phyloP scores from a whole-genome alignment of 768 basidiomycete species.

The Boletus bicolor region DNA sequence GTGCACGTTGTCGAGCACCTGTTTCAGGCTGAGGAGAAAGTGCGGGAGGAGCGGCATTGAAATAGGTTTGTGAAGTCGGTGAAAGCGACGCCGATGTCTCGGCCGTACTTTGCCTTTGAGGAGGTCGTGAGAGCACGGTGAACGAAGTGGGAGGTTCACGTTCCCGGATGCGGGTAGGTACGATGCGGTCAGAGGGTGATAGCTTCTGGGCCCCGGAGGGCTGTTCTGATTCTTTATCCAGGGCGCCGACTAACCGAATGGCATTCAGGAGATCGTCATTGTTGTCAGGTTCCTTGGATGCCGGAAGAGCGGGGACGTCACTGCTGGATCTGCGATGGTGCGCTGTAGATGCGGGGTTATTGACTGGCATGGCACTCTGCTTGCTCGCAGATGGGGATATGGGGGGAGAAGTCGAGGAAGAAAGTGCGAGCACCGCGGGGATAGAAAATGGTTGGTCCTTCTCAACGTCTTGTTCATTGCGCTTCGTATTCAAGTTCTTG shows the following conservation, averaged over 20 bases:
- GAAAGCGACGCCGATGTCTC: slow-evolving; percentile 17
- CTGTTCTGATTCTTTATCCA: slow-evolving; percentile 24
- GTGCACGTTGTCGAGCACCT: slow-evolving; percentile 11
- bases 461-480: slow-evolving; percentile 19
- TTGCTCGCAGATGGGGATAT: slow-evolving; percentile 14
- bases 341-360: neutral
- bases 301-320: slow-evolving; percentile 10
- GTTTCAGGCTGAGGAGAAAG: slow-evolving; percentile 14
- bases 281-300: slow-evolving; percentile 10
- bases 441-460: slow-evolving; percentile 31
- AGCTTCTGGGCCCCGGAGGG: slow-evolving; percentile 1
- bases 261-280: slow-evolving; percentile 32
- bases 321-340: slow-evolving; percentile 18
- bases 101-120: slow-evolving; percentile 32
- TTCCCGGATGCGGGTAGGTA: slow-evolving; percentile 59
- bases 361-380: neutral
- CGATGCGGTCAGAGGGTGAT: slow-evolving; percentile 21
- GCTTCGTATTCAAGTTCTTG: slow-evolving; percentile 17
- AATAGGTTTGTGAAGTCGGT: neutral
- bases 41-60: neutral
- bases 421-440: slow-evolving; percentile 23
- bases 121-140: slow-evolving; percentile 59
- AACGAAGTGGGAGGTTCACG: slow-evolving; percentile 55
- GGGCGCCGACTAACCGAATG: slow-evolving; percentile 29
- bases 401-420: slow-evolving; percentile 20